phyloP scores from a whole-genome alignment of 139 green algal genomes.

The Eudorina sp. region DNA sequence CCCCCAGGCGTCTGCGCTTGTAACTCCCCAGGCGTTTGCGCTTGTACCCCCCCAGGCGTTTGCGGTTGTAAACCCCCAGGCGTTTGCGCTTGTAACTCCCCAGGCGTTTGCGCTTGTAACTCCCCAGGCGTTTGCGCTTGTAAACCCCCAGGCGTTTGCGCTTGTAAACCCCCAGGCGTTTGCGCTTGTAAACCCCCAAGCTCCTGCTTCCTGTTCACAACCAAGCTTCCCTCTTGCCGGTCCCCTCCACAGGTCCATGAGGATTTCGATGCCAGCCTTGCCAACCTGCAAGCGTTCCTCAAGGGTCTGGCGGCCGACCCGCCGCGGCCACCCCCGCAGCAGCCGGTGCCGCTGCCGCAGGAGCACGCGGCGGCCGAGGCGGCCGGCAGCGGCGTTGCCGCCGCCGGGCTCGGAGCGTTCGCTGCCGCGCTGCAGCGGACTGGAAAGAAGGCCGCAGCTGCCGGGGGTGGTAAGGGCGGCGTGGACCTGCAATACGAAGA shows the following conservation, averaged over 20 bases:
- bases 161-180: too few species aligned
- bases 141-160: too few species aligned
- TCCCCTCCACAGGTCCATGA: constrained; percentile 46
- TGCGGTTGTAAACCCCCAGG: too few species aligned
- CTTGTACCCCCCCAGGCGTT: too few species aligned
- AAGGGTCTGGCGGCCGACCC: constrained; percentile 66
- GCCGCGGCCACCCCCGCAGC: constrained; percentile 33
- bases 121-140: too few species aligned
- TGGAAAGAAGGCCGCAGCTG: neutral
- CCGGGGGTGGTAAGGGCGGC: neutral
- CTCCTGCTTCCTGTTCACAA: too few species aligned
- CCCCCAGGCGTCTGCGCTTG: too few species aligned
- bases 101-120: too few species aligned
- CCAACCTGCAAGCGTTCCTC: constrained; percentile 72
- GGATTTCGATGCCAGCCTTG: constrained; percentile 51
- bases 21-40: too few species aligned
- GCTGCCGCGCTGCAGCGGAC: neutral
- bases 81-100: too few species aligned
- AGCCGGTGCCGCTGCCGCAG: neutral
- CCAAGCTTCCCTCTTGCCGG: too few species aligned
- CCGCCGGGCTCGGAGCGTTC: neutral
- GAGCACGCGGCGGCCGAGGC: neutral
- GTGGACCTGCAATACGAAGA: constrained; percentile 48
- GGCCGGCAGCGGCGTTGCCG: constrained; percentile 9
- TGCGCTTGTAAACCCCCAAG: too few species aligned